phyloP scores from a whole-genome alignment of 2,329 filamentous ascomycete species.

The Sphaerulina populicola region DNA sequence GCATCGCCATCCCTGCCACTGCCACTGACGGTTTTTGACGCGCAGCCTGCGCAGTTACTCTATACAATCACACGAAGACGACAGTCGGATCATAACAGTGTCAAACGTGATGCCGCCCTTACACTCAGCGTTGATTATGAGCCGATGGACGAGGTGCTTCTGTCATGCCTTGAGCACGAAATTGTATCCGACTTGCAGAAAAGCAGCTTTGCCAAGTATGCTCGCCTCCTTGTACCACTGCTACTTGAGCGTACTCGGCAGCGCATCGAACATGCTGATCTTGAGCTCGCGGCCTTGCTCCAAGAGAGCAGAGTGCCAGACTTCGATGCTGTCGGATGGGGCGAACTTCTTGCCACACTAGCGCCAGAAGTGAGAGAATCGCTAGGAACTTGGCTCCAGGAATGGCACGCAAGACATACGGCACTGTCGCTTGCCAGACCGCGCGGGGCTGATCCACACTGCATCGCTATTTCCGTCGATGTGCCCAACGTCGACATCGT shows the following conservation, averaged over 20 bases:
- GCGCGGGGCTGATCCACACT: conserved; percentile 30
- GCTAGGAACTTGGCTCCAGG: conserved; percentile 45
- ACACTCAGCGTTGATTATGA: conserved; percentile 67
- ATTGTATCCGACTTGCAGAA: conserved; percentile 43
- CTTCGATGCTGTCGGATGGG: conserved; percentile 49
- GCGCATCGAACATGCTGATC: conserved; percentile 41
- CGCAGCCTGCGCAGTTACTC: conserved; percentile 70
- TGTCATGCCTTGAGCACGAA: conserved; percentile 39
- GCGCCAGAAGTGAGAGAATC: conserved; percentile 38
- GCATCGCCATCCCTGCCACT: conserved; percentile 43
- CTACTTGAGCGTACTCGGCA: conserved; percentile 42
- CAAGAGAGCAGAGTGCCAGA: conserved; percentile 45
- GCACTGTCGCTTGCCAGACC: conserved; percentile 21
- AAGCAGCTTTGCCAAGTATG: conserved; percentile 42
- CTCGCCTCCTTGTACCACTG: conserved; percentile 46
- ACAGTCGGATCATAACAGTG: conserved; percentile 18
- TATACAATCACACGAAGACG: conserved; percentile 64
- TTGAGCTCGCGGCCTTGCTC: conserved; percentile 49
- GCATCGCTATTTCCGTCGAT: conserved; percentile 81
- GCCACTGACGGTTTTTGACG: conserved; percentile 60
- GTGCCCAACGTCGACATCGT: conserved; percentile 76
- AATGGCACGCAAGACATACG: conserved; percentile 46
- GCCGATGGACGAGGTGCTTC: conserved; percentile 65
- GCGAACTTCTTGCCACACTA: conserved; percentile 44
- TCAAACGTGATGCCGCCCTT: conserved; percentile 40